Evolutionary conservation across 179 eudicot species (phyloP), one percentile per base, ranked within the genome.

Genomic region (Silene noctiflora): DNA sequence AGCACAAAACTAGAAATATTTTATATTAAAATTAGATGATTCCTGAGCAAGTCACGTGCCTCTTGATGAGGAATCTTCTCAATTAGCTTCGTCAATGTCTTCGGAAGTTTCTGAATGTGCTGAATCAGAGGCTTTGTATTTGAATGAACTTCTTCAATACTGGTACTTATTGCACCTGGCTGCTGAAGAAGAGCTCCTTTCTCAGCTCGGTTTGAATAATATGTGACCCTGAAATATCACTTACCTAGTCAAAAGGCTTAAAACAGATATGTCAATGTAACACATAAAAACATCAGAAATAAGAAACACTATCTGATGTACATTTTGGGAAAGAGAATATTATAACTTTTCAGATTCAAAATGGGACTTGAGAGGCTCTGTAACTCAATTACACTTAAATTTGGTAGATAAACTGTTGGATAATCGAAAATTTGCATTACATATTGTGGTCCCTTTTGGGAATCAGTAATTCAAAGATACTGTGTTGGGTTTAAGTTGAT

Each of bases 11-110:
- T 17, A 19, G 0, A 68, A 21, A 8, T 7, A 39, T 9, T 61
- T 5, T 5, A 73, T 25, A 73, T 73, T 17, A 29, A 20, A 25
- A 62, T 25, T n/a, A 65, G 73, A 69, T 29, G 66, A 31, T 25
- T 17, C 0, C 33, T 59, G 70, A 21, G 48, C 73, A 81, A 20
- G 72, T 17, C 22, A 63, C 90, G 68, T 86, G 83, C 98, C 94
- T 94, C 98, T 87, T 94, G 98, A 78, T 85, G 94, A n/a, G 96
- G 98, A 86, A 94, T 68, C 90, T 72, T 92, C 74, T 89, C 91
- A 56, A 92, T 84, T 75, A 94, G 75, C 73, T 86, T 87, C 89
- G 85, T 88, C 75, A 88, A 51, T 71, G 79, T 84, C 76, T 78
- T 82, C 19, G 98, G 93, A 51, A 94, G n/a, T 78, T 86, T 88